Conservation (phyloP, 768 basidiomycete species). For the Daedaleopsis sinensis region DNA sequence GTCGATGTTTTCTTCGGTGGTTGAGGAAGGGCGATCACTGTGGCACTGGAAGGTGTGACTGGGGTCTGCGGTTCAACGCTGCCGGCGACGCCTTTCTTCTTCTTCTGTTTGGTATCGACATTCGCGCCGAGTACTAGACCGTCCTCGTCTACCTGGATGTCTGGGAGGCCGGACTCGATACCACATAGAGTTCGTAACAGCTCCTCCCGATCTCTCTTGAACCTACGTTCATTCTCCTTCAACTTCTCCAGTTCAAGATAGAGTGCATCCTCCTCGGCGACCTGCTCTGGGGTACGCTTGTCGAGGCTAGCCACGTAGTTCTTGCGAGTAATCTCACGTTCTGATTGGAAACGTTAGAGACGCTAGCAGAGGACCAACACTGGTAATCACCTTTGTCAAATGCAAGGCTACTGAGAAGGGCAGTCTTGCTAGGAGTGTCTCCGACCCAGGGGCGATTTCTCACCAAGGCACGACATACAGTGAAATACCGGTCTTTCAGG, state of each 20-base stretch:
- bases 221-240: constrained; percentile 88
- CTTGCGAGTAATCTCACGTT: constrained; percentile 86
- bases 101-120: constrained; percentile 56
- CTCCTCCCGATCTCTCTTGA: constrained; percentile 87
- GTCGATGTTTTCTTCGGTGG: constrained; percentile 44
- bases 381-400: constrained; percentile 78
- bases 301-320: constrained; percentile 87
- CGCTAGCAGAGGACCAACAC: not conserved
- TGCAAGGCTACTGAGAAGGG: constrained; percentile 68
- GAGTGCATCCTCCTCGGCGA: constrained; percentile 93
- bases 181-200: constrained; percentile 83
- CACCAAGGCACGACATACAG: constrained; percentile 86
- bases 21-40: constrained; percentile 41
- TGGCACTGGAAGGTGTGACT: constrained; percentile 26
- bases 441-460: constrained; percentile 84
- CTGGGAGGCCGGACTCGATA: constrained; percentile 83
- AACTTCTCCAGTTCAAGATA: constrained; percentile 94
- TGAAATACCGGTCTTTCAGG: constrained; percentile 92
- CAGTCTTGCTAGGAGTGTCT: constrained; percentile 71
- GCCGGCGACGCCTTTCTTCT: constrained; percentile 48
- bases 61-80: constrained; percentile 39
- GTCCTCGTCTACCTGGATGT: constrained; percentile 70
- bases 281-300: constrained; percentile 83
- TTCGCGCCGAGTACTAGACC: constrained; percentile 48
- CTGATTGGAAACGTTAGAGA: constrained; percentile 40